These are phyloP conservation scores for Pythium pectinolyticum DNA, from an alignment of 352 stramenopile species.

Conservation along the genomic window DNA sequence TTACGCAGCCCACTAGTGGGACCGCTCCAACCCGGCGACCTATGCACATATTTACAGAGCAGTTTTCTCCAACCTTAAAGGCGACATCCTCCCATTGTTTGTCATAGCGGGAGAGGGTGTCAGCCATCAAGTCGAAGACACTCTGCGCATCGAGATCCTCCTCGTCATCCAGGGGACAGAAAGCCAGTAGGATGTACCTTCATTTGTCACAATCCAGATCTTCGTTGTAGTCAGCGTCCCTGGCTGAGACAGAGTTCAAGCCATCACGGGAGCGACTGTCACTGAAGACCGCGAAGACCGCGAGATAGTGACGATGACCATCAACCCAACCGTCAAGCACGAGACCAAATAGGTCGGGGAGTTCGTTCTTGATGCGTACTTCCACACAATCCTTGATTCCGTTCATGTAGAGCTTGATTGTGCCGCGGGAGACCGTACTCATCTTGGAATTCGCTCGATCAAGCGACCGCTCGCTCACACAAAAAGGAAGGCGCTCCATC, in stretches of 20 bases:
- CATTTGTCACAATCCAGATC: constrained; percentile 17
- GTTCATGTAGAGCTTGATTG: constrained; percentile 4
- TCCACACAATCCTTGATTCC: too few species aligned
- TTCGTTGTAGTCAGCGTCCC: constrained; percentile 27
- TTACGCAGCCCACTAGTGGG: too few species aligned
- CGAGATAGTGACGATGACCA: constrained; percentile 23
- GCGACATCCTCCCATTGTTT: constrained; percentile 10
- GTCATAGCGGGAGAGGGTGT: constrained; percentile 19
- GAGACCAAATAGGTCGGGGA: too few species aligned
- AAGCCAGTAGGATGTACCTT: constrained; percentile 13
- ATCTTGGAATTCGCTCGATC: constrained; percentile 9
- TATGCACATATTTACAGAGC: constrained; percentile 29
- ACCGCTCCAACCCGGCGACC: constrained; percentile 11
- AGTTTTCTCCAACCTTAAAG: constrained; percentile 27
- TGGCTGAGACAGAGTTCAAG: too few species aligned
- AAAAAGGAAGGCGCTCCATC: constrained; percentile 8
- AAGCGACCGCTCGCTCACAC: constrained; percentile 5
- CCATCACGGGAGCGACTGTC: neutral
- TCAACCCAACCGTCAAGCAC: constrained; percentile 18
- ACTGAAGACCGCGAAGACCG: constrained; percentile 19
- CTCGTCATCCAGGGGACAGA: constrained; percentile 14
- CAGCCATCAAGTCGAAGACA: constrained; percentile 19
- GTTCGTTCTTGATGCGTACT: too few species aligned
- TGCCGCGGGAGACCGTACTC: neutral
- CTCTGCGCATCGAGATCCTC: constrained; percentile 10